Base-by-base conservation (phyloP, 371 early-diverging fungal genomes). In the Parasitella parasitica region DNA sequence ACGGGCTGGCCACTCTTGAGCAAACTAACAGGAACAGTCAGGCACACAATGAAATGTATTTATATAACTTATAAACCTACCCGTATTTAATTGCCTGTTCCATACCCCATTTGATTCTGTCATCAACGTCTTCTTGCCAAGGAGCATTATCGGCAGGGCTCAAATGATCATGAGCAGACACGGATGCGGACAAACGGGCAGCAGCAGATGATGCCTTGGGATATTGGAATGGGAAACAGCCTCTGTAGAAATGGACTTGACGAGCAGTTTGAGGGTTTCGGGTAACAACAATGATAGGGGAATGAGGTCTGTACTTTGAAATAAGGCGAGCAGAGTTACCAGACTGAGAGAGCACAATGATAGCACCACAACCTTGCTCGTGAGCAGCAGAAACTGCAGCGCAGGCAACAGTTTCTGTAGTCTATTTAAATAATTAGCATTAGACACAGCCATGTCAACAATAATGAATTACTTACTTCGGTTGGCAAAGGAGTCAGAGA, bases 281-380 rank as follows among this genome's bases (percentile, higher is more conserved):
- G 5, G 98, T 96, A 11, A 97, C 91, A 50, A 94, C 93, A 54
- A 98, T 78, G 57, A 98, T 93, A 38, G 98, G 97, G 48, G 92
- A 87, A 49, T 83, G 76, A 18, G 99, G 98, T 41, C 97, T 92
- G 79, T 97, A 98, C 77, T 98, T 98, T 34, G 96, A 90, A 56
- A 97, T 85, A 55, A 95, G 74, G 35, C 96, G 90, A 18, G 98
- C 97, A 48, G 97, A 90, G 53, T 86, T 82, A 43, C 94, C 94
- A n/a, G 89, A 88, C 3, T 72, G 73, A 61, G 92, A 81, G 60
- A 93, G 85, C 16, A 97, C 92, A 68, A 97, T 87, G 74, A 97
- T 91, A 20, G 93, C 89, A 27, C 92, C 91, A 26, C 91, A 91
- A 49, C 89, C 81, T 71, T 93, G 94, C 66, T 94, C 94, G 54